Base-by-base conservation (phyloP, 805 yeast species). In the Wickerhamiella australiensis region DNA sequence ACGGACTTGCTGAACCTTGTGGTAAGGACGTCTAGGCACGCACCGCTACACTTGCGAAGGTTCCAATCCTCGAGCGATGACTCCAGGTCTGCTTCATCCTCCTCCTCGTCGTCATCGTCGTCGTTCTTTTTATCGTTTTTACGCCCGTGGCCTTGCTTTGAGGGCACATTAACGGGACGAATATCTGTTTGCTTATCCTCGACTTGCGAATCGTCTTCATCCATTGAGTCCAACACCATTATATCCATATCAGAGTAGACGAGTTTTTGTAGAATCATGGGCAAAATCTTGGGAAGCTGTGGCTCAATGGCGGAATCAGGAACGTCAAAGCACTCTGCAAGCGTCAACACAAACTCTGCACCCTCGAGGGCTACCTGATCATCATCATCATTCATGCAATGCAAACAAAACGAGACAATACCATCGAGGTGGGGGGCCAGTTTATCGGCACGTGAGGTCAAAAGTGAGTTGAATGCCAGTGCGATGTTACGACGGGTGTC, bases 21-120 rank as follows among this genome's bases (percentile, higher is more conserved):
- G 0, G 96, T 82, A 50, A 92, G 67, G 1, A 81, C 75, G 62
- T 92, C 98, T 40, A 92, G 70, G 0, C 96, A 82, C 3, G 96
- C 92, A 2, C 97, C 97, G 3, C 95, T 74, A 65, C 97, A 90
- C 66, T 90, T 90, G 60, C 98, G 75, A 52, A 92, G 67, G 59
- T 80, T 86, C 98, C 98, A 92, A 57, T 79, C 85, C 31, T 80
- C 77, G 42, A 79, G 73, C 33, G 75, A 79, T 50, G 74, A 80
- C 45, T 74, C 82, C 47, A 76, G 83, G 45, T 78, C 86, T 25
- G 78, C 88, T 9, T 80, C 92, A 26, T 79, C 90, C 22, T 77
- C 85, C 13, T 77, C 85, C 12, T 75, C 82, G 25, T 73, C 80
- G 38, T 76, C 80, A 13, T 74, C 79, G 35, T 50, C 56, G 5